phyloP scores from a whole-genome alignment of 352 stramenopile genomes.

The Pythium rishiriense region DNA sequence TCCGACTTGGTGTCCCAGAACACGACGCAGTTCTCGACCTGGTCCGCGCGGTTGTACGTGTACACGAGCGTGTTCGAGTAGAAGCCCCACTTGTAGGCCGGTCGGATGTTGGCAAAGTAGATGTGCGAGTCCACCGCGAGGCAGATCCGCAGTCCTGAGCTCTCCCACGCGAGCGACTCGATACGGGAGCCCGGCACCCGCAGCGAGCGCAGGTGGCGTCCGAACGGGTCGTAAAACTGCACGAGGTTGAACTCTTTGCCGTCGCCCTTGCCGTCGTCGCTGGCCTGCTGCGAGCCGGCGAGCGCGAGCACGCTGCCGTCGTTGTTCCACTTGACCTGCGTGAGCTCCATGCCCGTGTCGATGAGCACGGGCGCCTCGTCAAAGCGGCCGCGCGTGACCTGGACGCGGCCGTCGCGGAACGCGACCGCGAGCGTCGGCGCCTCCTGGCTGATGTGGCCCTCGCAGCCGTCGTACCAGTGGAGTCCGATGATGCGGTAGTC shows the following conservation, averaged over 20 bases:
- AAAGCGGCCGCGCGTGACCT: conserved; percentile 86
- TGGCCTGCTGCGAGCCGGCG: conserved; percentile 50
- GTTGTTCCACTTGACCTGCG: conserved; percentile 90
- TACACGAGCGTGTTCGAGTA: conserved; percentile 91
- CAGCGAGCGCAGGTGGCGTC: conserved; percentile 82
- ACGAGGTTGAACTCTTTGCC: conserved; percentile 83
- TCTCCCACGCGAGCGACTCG: conserved; percentile 91
- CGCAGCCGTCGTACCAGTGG: conserved; percentile 86
- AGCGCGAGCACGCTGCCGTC: conserved; percentile 90
- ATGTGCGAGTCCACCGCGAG: conserved; percentile 94
- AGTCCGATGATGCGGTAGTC: conserved; percentile 82
- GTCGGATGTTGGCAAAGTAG: conserved; percentile 95
- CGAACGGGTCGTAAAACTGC: conserved; percentile 92
- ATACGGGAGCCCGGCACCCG: conserved; percentile 88
- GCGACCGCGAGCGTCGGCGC: conserved; percentile 90
- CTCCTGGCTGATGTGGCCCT: conserved; percentile 87
- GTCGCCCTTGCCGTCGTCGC: conserved; percentile 28
- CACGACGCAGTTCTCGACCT: conserved; percentile 86
- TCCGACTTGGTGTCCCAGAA: conserved; percentile 92
- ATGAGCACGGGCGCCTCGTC: conserved; percentile 90
- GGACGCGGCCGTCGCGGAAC: conserved; percentile 91
- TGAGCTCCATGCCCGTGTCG: conserved; percentile 87
- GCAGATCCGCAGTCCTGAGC: conserved; percentile 88
- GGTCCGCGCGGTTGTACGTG: conserved; percentile 88
- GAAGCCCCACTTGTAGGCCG: conserved; percentile 91